Conservation (phyloP, 345 rosid genomes). For the Sisymbrium irio region DNA sequence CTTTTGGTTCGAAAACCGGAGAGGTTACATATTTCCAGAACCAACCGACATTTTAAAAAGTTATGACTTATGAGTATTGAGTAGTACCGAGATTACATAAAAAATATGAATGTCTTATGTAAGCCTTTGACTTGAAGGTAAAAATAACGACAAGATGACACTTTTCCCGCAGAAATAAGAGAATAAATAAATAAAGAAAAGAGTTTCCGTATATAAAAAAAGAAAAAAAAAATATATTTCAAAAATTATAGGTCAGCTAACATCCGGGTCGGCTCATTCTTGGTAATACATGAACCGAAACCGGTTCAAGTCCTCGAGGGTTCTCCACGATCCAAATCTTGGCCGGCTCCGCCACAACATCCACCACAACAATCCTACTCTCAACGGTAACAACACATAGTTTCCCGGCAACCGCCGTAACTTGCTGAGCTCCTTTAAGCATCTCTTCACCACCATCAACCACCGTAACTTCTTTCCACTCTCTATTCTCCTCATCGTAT, state of each 20-base stretch:
- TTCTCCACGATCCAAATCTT: slow-evolving; percentile 43
- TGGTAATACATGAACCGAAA: slow-evolving; percentile 50
- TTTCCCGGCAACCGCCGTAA: slow-evolving; percentile 42
- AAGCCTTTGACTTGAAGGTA: not conserved
- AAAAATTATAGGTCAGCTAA: slow-evolving; percentile 16
- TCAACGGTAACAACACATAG: slow-evolving; percentile 38
- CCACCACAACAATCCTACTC: slow-evolving; percentile 42
- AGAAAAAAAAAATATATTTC: not conserved
- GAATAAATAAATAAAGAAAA: not conserved
- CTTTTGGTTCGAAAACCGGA: not conserved
- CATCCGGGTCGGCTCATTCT: slow-evolving; percentile 38
- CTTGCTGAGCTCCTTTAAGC: slow-evolving; percentile 44
- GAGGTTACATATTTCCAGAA: not conserved
- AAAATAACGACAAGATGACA: slow-evolving; percentile 25
- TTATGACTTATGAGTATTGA: no score
- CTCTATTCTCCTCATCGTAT: slow-evolving; percentile 35
- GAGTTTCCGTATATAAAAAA: not conserved
- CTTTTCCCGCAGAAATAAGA: slow-evolving; percentile 8
- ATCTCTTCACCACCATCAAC: slow-evolving; percentile 35
- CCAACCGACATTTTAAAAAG: not conserved
- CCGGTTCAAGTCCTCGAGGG: slow-evolving; percentile 44
- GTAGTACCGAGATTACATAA: not conserved
- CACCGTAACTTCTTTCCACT: slow-evolving; percentile 40
- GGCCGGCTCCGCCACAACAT: slow-evolving; percentile 36
- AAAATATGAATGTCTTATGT: not conserved